Evolutionary conservation across 768 basidiomycete species (phyloP), one percentile per base, ranked within the genome.

Genomic region (Infundibulicybe gibba): DNA sequence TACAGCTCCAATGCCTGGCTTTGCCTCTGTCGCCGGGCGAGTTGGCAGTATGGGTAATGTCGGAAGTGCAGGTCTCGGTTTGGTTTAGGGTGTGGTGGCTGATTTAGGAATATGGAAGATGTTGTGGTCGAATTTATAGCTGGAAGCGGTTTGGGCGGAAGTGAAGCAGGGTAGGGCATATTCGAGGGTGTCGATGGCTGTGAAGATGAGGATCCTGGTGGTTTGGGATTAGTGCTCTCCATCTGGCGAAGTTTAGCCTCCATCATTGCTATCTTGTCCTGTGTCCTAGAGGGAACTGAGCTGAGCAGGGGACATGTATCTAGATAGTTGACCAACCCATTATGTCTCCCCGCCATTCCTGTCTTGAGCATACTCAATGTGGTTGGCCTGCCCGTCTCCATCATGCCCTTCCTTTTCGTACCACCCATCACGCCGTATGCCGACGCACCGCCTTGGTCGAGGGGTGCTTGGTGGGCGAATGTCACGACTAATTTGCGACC

Each of bases 181-280:
- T 25, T 25, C 25, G 25, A 25, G 8, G 25, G 25, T 6, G 60
- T 47, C 11, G 43, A 37, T 32, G 51, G 12, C 10, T 48, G 12
- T 17, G 14, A 32, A 9, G 21, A 41, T 14, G 51, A 54, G 9
- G 59, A 45, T 39, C 51, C 21, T 15, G 48, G 30, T 46, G 51
- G 54, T 25, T 56, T 61, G 11, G 64, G 66, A 41, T 65, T 64
- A 20, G 64, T 63, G 41, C 64, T 60, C 55, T 83, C 81, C 78
- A 97, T 82, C 52, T 90, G 81, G 14, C 83, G 79, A 17, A 99
- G 72, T 65, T 99, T 99, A 2, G 95, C 95, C 66, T 99, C 97
- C 77, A 97, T 87, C 58, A 86, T 80, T 6, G 94, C 93, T 55
- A 99, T 99, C 67, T 97, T 97, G 55, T 83, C 84, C 38, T 77